Base-by-base conservation (phyloP, 2,329 filamentous ascomycete species). In the Hysterium pulicare region DNA sequence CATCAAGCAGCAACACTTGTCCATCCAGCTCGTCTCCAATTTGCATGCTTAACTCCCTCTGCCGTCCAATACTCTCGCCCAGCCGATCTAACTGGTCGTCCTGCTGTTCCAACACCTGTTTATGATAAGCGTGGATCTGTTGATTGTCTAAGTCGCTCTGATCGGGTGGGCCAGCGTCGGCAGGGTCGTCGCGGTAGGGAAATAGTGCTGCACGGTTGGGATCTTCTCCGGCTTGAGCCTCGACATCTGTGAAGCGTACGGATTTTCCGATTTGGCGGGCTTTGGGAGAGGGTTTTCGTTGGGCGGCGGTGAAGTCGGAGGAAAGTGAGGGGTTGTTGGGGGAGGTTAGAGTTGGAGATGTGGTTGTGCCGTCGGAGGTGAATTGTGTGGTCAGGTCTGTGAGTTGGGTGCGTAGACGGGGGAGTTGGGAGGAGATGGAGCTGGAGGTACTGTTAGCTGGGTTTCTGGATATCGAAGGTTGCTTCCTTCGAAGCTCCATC, bases 21-120 rank as follows among this genome's bases (percentile, higher is more conserved):
- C 83, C 85, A 57, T 97, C 93, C 26, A 98, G 76, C 74, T 98
- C 93, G 64, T 96, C 87, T 22, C 93, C 91, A 58, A 98, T 97
- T 71, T 93, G 88, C 72, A 96, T 94, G 62, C 86, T 90, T 48
- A 98, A 75, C 71, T 97, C 88, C 38, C 94, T 78, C 72, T 97
- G 93, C 30, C 93, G 81, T 3, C 87, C 80, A 54, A 98, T 96
- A 44, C 82, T 88, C 58, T 83, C 81, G n/a, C 90, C 88, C 3
- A 98, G 73, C 8, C 79, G 76, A 64, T 97, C 91, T n/a, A 98
- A 77, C 66, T 95, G 90, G 51, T 87, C 86, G 62, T 98, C 93
- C 69, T 98, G 93, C 48, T 96, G 84, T n/a, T 78, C 77, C 28
- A 98, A 74, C 20, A 95, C 82, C 48, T 82, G 82, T 42, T 77